Evolutionary conservation across 768 basidiomycete genomes (phyloP).

Genomic region (Boletus reticuloceps): DNA sequence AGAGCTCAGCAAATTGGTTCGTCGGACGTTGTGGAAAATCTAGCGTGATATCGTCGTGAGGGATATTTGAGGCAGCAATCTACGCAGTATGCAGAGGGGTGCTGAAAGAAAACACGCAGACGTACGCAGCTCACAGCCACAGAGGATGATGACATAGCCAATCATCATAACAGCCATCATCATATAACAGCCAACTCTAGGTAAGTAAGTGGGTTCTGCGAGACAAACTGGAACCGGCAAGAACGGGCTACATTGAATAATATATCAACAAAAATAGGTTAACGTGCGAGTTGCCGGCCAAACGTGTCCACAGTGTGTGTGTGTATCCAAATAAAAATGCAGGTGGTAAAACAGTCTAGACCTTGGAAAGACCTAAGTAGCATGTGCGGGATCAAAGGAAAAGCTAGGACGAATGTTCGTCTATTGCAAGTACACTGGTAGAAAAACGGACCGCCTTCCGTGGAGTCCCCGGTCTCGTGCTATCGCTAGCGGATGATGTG

Average conservation of each 20-base stretch:
- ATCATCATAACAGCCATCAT: too few species aligned
- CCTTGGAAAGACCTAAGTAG: not conserved
- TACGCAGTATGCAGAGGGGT: too few species aligned
- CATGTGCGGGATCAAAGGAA: not conserved
- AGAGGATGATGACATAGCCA: constrained; percentile 19
- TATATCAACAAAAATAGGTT: constrained; percentile 24
- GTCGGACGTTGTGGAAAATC: constrained; percentile 1
- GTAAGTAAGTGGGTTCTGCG: not conserved
- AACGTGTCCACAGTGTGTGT: constrained; percentile 19
- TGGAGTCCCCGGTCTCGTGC: constrained; percentile 41
- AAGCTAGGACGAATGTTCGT: constrained; percentile 19
- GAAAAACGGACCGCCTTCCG: constrained; percentile 66
- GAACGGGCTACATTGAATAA: constrained; percentile 33
- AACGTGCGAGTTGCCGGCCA: constrained; percentile 12
- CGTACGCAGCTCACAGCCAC: constrained; percentile 28
- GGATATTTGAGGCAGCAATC: not conserved
- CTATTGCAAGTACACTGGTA: constrained; percentile 37
- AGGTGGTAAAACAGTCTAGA: constrained; percentile 14
- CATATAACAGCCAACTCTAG: not conserved
- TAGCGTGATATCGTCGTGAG: constrained; percentile 7
- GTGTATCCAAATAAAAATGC: constrained; percentile 23
- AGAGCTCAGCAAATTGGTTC: not conserved
- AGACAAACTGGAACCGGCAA: constrained; percentile 1
- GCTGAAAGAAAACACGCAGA: constrained; percentile 5
- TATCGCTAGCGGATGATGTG: constrained; percentile 33